Evolutionary conservation across 2,329 filamentous ascomycete genomes (phyloP).

Genomic region (Achaetomium macrosporum): DNA sequence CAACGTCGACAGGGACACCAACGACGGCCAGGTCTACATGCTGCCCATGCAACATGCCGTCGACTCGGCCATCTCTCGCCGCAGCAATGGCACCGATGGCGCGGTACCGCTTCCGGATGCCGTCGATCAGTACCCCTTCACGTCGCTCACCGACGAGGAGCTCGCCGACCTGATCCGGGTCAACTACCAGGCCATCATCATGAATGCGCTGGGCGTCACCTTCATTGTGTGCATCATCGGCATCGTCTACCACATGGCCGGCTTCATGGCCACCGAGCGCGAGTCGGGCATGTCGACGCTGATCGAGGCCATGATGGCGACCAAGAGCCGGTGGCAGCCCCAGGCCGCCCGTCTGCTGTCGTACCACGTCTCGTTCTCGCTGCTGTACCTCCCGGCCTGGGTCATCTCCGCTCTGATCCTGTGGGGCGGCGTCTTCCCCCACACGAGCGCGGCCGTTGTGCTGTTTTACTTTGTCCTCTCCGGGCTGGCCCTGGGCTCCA

Average conservation of each 20-base stretch:
- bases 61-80: slow-evolving; percentile 61
- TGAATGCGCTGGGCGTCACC: slow-evolving; percentile 69
- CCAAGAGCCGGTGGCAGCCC: slow-evolving; percentile 65
- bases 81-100: slow-evolving; percentile 26
- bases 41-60: slow-evolving; percentile 75
- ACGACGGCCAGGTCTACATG: slow-evolving; percentile 71
- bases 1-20: slow-evolving; percentile 56
- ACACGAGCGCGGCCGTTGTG: slow-evolving; percentile 59
- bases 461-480: slow-evolving; percentile 68
- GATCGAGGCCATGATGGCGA: slow-evolving; percentile 87
- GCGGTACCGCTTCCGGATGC: slow-evolving; percentile 21
- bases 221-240: slow-evolving; percentile 77
- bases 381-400: slow-evolving; percentile 79
- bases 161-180: slow-evolving; percentile 59
- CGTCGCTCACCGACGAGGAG: slow-evolving; percentile 62
- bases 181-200: slow-evolving; percentile 66
- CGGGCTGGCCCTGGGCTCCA: slow-evolving; percentile 72
- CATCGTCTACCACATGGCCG: slow-evolving; percentile 80
- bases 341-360: slow-evolving; percentile 73
- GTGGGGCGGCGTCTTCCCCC: slow-evolving; percentile 55
- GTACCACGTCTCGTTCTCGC: slow-evolving; percentile 72
- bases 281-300: slow-evolving; percentile 84
- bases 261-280: slow-evolving; percentile 77
- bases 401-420: slow-evolving; percentile 66
- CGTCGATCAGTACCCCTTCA: slow-evolving; percentile 70